These are phyloP conservation scores for Pulveroboletus sp. DNA, from an alignment of 768 basidiomycete genomes.

Conservation along the genomic window DNA sequence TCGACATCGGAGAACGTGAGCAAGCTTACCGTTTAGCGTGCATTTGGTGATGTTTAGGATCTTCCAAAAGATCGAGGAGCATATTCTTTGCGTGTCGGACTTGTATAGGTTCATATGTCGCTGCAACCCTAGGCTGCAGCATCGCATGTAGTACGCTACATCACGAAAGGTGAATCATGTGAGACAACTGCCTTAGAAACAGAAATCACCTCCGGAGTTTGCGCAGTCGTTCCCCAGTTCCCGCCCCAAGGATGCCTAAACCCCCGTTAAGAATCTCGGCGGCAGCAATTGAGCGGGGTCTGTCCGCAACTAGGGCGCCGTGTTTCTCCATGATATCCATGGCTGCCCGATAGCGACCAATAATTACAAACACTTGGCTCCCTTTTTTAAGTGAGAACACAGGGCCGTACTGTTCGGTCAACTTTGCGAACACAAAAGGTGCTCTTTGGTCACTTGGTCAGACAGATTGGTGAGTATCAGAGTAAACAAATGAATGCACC, in stretches of 20 bases:
- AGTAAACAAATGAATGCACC: background rate
- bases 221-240: slow-evolving; percentile 30
- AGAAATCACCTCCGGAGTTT: slow-evolving; percentile 24
- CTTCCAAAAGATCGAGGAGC: slow-evolving; percentile 34
- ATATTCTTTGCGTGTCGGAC: slow-evolving; percentile 30
- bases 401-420: slow-evolving; percentile 59
- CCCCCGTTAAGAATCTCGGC: slow-evolving; percentile 34
- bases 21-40: slow-evolving; percentile 31
- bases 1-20: background rate
- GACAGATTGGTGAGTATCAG: background rate
- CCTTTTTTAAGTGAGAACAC: slow-evolving; percentile 56
- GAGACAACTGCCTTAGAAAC: background rate
- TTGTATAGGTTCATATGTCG: slow-evolving; percentile 35
- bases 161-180: slow-evolving; percentile 13
- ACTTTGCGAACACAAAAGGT: slow-evolving; percentile 43
- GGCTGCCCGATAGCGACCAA: slow-evolving; percentile 31
- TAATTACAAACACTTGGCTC: slow-evolving; percentile 11
- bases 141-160: slow-evolving; percentile 32
- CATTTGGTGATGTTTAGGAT: slow-evolving; percentile 31
- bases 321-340: slow-evolving; percentile 41
- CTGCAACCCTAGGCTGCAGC: slow-evolving; percentile 33
- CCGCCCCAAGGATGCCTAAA: slow-evolving; percentile 28
- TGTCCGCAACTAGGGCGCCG: slow-evolving; percentile 32
- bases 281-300: slow-evolving; percentile 36
- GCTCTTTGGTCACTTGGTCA: slow-evolving; percentile 5